Base-by-base conservation (phyloP, 352 stramenopile genomes). In the Globisporangium spiculum region DNA sequence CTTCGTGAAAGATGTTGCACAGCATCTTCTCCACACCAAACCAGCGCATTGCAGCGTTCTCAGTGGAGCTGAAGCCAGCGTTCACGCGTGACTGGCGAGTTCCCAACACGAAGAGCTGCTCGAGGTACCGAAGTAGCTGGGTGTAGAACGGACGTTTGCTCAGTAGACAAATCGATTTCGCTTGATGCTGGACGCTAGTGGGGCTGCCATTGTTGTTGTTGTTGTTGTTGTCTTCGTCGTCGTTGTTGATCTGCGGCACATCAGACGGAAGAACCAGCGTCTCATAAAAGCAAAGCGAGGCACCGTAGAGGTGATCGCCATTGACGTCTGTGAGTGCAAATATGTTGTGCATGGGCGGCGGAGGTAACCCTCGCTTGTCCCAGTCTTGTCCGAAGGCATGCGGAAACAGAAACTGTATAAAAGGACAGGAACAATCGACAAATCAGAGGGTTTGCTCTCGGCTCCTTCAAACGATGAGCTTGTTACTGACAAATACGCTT, bases 1-100 rank as follows among this genome's bases (percentile, higher is more conserved):
- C 77, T 65, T 88, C 80, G 32, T 84, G 74, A 41, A 88, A 77
- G 2, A 88, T 63, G 59, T 88, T 88, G 67, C 70, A 80, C 20
- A 88, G 59, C 14, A 74, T 70, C 16, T 74, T 72, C 44, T 88
- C 80, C 0, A 88, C 70, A 10, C 58, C 68, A 10, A 56, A 22
- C 64, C 64, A 73, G 8, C 14, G 14, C 44, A 63, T 12, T 22
- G 36, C 7, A 26, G 12, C n/a, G 8, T 24, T 36, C 55, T 61
- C 14, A 18, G 9, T n/a, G 14, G 5, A 32, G 24, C 5, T 22
- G 10, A 32, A 16, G 18, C 56, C n/a, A 44, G 26, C 48, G 6
- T 62, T 58, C 2, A 41, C 5, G 2, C 66, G 63, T 18, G 69
- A 63, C 65, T 88, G 80, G 14, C 69, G 63, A 10, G 80, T 58